Percentiles rank a stretch among this genome's conserved stretches.
These are phyloP conservation scores for Tetrahymena elliotti DNA, from an alignment of 73 alveolate genomes.

Conservation along the genomic window DNA sequence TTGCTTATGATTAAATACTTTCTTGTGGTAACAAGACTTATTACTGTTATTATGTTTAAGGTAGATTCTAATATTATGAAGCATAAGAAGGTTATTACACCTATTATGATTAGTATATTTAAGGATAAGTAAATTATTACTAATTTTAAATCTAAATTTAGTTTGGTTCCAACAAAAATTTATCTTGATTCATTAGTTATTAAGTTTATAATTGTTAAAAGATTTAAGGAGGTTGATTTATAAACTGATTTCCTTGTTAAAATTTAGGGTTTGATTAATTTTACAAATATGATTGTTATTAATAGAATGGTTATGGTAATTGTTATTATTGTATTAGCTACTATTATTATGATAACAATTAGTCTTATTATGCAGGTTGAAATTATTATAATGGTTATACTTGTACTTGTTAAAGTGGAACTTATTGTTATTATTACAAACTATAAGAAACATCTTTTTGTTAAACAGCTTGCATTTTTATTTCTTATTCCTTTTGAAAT, in stretches of 20 bases:
- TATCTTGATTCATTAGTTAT: too few relatives aligned
- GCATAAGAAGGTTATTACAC: too few relatives aligned
- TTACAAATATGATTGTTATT: too few relatives aligned
- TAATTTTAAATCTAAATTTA: too few relatives aligned
- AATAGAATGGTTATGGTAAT: neutral
- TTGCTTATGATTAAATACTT: neutral
- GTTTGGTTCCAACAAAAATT: too few relatives aligned
- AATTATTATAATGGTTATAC: neutral
- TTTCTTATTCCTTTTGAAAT: neutral
- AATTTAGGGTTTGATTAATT: too few relatives aligned
- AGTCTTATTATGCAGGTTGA: neutral
- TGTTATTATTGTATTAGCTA: neutral
- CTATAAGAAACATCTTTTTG: neutral
- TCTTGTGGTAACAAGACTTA: neutral
- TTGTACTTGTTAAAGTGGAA: neutral
- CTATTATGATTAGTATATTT: neutral
- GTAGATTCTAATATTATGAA: neutral
- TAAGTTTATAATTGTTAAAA: too few relatives aligned
- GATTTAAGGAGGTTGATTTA: too few relatives aligned
- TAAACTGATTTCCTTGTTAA: too few relatives aligned
- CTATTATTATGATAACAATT: too few relatives aligned
- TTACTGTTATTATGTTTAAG: neutral
- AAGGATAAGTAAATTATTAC: too few relatives aligned
- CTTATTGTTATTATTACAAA: neutral
- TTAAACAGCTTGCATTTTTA: neutral